These are phyloP conservation scores for Fusarium austroafricanum DNA, from an alignment of 2,329 filamentous ascomycete species.

Conservation along the genomic window DNA sequence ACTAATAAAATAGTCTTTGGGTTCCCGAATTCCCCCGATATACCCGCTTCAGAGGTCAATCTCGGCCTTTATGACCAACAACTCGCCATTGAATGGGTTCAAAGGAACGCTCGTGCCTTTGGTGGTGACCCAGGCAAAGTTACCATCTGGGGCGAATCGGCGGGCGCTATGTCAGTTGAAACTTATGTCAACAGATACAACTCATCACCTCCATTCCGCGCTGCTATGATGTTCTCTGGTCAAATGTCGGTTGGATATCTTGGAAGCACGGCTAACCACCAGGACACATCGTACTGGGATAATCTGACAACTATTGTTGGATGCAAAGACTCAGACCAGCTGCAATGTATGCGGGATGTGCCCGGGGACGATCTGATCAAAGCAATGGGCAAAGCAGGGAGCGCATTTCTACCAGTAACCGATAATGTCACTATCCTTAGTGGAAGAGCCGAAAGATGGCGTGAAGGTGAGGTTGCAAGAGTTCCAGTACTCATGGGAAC, in stretches of 20 bases:
- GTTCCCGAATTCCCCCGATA: conserved; percentile 58
- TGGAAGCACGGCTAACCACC: conserved; percentile 5
- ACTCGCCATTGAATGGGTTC: conserved; percentile 45
- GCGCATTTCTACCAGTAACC: conserved; percentile 24
- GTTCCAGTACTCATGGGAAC: conserved; percentile 45
- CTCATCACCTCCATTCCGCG: conserved; percentile 40
- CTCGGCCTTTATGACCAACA: conserved; percentile 46
- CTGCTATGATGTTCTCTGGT: conserved; percentile 46
- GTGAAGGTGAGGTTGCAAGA: conserved; percentile 17
- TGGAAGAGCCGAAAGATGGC: conserved; percentile 37
- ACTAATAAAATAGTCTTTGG: conserved; percentile 48
- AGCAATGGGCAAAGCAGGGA: conserved; percentile 7
- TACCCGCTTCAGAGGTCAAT: conserved; percentile 51
- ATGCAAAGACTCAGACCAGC: conserved; percentile 15
- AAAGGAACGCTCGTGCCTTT: conserved; percentile 44
- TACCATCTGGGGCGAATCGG: conserved; percentile 47
- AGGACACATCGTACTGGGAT: conserved; percentile 27
- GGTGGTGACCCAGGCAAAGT: conserved; percentile 44
- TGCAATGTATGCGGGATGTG: conserved; percentile 42
- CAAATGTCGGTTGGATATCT: conserved; percentile 45
- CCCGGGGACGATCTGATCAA: conserved; percentile 28
- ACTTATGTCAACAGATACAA: conserved; percentile 40
- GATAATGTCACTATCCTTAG: conserved; percentile 38
- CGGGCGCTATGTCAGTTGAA: conserved; percentile 50
- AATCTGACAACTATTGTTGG: conserved; percentile 27